phyloP scores from a whole-genome alignment of 805 yeast species.

The Starmerella kuoi region DNA sequence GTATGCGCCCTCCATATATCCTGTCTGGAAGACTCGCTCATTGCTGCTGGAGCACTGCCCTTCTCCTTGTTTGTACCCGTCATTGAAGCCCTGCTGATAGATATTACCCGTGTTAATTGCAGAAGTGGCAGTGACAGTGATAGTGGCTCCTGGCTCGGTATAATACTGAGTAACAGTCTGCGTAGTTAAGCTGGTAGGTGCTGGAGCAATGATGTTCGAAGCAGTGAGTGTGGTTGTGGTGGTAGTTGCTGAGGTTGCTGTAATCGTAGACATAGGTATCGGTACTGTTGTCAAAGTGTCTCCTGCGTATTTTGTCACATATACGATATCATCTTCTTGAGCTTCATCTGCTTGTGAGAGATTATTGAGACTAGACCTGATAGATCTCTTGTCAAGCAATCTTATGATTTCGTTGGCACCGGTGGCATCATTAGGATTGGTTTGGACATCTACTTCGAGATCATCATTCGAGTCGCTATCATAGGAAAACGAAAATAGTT shows the following conservation, averaged over 20 bases:
- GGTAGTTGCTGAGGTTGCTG: neutral
- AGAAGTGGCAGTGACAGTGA: neutral
- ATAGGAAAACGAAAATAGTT: conserved; percentile 6
- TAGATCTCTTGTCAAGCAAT: neutral
- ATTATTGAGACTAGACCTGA: too few species aligned
- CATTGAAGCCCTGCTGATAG: conserved; percentile 6
- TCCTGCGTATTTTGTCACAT: neutral
- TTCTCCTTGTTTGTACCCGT: neutral
- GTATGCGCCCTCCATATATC: conserved; percentile 12
- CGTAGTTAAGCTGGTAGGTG: neutral
- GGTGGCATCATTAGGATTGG: neutral
- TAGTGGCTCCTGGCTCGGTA: neutral
- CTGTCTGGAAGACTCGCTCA: conserved; percentile 3
- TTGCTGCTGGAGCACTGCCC: neutral
- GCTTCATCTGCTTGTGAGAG: too few species aligned
- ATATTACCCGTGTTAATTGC: neutral
- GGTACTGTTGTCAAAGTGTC: neutral
- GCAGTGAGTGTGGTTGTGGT: neutral
- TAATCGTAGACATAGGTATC: neutral
- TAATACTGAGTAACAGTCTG: neutral
- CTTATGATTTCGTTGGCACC: conserved; percentile 2
- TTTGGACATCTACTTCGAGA: conserved; percentile 8
- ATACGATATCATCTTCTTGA: neutral
- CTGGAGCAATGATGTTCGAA: neutral
- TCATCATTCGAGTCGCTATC: conserved; percentile 6